Conservation (phyloP, 2,329 filamentous ascomycete species). For the Aureobasidium vineae region DNA sequence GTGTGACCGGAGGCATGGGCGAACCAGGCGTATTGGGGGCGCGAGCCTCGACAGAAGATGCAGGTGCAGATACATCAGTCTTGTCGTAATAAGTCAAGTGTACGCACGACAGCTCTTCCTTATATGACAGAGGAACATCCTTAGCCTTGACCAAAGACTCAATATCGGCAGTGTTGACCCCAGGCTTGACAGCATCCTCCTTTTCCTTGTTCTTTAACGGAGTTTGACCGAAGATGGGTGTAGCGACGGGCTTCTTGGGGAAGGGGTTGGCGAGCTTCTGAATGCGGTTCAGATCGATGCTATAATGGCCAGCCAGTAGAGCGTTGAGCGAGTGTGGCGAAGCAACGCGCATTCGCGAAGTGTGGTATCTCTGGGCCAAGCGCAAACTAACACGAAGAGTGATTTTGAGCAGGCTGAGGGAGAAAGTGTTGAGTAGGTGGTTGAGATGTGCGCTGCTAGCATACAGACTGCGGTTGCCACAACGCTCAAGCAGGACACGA, state of each 20-base stretch:
- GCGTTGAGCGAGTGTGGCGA: slow-evolving; percentile 50
- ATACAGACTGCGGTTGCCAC: slow-evolving; percentile 94
- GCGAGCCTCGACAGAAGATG: slow-evolving; percentile 35
- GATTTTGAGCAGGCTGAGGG: slow-evolving; percentile 70
- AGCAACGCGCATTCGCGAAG: slow-evolving; percentile 73
- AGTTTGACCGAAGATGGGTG: slow-evolving; percentile 57
- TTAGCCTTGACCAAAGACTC: slow-evolving; percentile 65
- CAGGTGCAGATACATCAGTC: slow-evolving; percentile 33
- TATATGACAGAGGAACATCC: slow-evolving; percentile 47
- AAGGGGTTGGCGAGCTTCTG: slow-evolving; percentile 82
- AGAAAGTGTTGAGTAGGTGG: slow-evolving; percentile 83
- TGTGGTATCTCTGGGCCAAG: slow-evolving; percentile 88
- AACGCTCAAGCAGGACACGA: slow-evolving; percentile 84
- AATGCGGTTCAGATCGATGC: slow-evolving; percentile 70
- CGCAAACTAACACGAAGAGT: slow-evolving; percentile 80
- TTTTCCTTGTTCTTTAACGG: slow-evolving; percentile 75
- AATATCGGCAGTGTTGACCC: slow-evolving; percentile 79
- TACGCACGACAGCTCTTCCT: slow-evolving; percentile 78
- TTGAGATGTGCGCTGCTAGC: slow-evolving; percentile 89
- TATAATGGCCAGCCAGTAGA: slow-evolving; percentile 79
- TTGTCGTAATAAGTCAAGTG: slow-evolving; percentile 73
- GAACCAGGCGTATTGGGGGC: slow-evolving; percentile 39
- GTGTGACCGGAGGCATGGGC: slow-evolving; percentile 60
- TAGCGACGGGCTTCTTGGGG: slow-evolving; percentile 58
- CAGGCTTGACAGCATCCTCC: slow-evolving; percentile 49